Conservation (phyloP, 805 yeast species). For the Teunomyces barrocoloradensis region DNA sequence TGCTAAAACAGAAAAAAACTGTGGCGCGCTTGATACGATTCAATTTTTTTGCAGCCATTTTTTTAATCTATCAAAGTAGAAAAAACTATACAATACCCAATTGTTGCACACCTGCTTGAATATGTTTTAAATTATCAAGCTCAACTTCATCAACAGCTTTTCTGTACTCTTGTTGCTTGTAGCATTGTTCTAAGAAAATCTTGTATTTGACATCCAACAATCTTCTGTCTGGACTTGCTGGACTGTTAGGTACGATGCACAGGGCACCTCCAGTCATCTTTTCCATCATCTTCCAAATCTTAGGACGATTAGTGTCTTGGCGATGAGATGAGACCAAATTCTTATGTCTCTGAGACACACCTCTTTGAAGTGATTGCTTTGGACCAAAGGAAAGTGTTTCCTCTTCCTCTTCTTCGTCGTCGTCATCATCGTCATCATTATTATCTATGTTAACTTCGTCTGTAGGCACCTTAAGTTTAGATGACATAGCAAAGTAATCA, state of each 20-base stretch:
- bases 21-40: background rate
- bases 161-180: conserved; percentile 76
- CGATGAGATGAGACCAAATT: conserved; percentile 20
- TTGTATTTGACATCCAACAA: conserved; percentile 77
- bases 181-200: conserved; percentile 85
- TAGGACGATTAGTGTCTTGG: conserved; percentile 47
- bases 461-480: conserved; percentile 2
- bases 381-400: conserved; percentile 60
- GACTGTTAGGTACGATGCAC: conserved; percentile 66
- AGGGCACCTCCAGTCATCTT: conserved; percentile 79
- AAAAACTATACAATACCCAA: background rate
- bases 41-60: conserved; percentile 1
- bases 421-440: conserved; percentile 33
- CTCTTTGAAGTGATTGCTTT: conserved; percentile 52
- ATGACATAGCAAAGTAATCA: conserved; percentile 40
- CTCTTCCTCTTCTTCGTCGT: conserved; percentile 49
- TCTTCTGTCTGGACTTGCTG: conserved; percentile 60
- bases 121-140: conserved; percentile 6
- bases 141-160: conserved; percentile 57
- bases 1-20: background rate
- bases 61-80: background rate
- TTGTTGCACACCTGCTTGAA: background rate
- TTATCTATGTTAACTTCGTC: background rate
- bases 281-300: conserved; percentile 85
- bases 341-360: conserved; percentile 45